A percentile compares a stretch with the other conserved stretches of the same genome.
phyloP scores from a whole-genome alignment of 2,329 filamentous ascomycete species.

The Phyllosticta citrichinensis region DNA sequence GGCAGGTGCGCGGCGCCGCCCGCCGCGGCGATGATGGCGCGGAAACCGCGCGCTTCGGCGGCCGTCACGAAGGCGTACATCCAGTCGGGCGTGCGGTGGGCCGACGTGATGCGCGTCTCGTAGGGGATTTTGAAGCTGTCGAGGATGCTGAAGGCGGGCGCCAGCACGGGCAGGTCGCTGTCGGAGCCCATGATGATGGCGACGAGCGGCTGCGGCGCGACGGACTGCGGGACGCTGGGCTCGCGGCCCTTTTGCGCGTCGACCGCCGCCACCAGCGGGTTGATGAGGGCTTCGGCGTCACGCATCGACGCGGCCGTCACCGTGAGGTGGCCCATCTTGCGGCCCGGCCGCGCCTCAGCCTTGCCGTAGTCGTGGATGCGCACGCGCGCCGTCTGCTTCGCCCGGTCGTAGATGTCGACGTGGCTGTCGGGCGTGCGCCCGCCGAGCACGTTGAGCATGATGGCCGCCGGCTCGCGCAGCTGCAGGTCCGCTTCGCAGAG shows the following conservation, averaged over 20 bases:
- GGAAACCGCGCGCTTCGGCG: slow-evolving; percentile 28
- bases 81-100: slow-evolving; percentile 43
- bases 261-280: slow-evolving; percentile 58
- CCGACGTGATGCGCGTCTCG: slow-evolving; percentile 66
- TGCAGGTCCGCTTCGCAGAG: slow-evolving; percentile 41
- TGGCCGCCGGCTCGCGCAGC: slow-evolving; percentile 49
- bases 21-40: slow-evolving; percentile 39
- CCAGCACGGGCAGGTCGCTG: slow-evolving; percentile 61
- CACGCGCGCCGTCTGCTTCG: slow-evolving; percentile 48
- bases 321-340: slow-evolving; percentile 94
- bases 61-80: slow-evolving; percentile 35
- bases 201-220: slow-evolving; percentile 45
- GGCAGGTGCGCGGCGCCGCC: slow-evolving; percentile 43
- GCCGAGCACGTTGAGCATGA: slow-evolving; percentile 75
- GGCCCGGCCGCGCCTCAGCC: slow-evolving; percentile 66
- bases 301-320: slow-evolving; percentile 59
- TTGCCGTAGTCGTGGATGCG: slow-evolving; percentile 88
- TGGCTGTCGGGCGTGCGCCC: slow-evolving; percentile 58
- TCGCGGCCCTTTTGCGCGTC: slow-evolving; percentile 44
- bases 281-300: slow-evolving; percentile 56
- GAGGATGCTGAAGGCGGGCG: slow-evolving; percentile 56
- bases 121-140: slow-evolving; percentile 62
- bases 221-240: slow-evolving; percentile 13
- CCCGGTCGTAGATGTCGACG: slow-evolving; percentile 44
- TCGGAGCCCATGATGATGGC: slow-evolving; percentile 79